Evolutionary conservation across 208 protist species (phyloP).

Genomic region (Acanthamoeba royreba): DNA sequence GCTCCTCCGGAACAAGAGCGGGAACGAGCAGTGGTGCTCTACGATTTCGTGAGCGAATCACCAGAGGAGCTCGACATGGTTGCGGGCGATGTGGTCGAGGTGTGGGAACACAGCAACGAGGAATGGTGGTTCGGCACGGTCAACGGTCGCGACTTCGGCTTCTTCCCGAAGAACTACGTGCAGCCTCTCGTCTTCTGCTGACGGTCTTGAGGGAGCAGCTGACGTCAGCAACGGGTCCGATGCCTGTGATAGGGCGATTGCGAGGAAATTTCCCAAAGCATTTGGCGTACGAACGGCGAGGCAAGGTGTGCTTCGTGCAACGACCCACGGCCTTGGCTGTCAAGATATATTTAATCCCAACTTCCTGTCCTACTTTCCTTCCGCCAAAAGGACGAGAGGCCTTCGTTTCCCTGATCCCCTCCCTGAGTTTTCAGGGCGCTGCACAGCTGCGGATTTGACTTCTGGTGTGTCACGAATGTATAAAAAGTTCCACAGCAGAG

Average conservation of each 20-base stretch:
- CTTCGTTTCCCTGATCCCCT: no score
- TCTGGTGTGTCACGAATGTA: no score
- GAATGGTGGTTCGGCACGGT: constrained; percentile 29
- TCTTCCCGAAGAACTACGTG: constrained; percentile 5
- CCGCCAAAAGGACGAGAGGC: no score
- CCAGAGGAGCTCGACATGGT: not conserved
- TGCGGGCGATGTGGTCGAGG: not conserved
- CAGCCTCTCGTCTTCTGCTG: not conserved
- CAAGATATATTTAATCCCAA: no score
- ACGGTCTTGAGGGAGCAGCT: not conserved
- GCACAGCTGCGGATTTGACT: no score
- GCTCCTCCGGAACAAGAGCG: not conserved
- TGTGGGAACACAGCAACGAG: constrained; percentile 18
- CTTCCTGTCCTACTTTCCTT: no score
- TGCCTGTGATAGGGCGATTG: no score
- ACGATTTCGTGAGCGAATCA: not conserved
- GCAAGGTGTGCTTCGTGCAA: no score
- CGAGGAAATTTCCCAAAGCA: no score
- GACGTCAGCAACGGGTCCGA: not conserved
- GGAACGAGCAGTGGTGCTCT: not conserved
- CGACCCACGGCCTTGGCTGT: no score
- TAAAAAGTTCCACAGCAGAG: not conserved
- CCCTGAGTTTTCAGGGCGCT: no score
- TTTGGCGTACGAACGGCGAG: no score
- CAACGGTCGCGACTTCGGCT: constrained; percentile 5